Conservation (phyloP, 768 basidiomycete genomes). For the Clitopilus hobsonii region DNA sequence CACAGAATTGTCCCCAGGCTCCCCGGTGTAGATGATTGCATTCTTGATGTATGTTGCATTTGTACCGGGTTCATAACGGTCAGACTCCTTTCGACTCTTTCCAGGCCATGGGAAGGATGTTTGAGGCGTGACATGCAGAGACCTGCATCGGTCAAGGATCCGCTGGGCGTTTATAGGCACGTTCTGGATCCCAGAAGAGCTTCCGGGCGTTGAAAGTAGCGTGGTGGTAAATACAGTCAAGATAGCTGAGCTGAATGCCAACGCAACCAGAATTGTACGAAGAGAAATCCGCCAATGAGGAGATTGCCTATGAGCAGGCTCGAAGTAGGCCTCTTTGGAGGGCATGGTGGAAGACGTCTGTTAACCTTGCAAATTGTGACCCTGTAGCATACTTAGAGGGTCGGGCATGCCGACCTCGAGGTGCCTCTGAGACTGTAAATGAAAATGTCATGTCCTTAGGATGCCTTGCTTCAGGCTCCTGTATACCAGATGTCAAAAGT, state of each 20-base stretch:
- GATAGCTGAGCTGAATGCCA: neutral
- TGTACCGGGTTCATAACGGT: slow-evolving; percentile 64
- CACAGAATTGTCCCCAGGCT: slow-evolving; percentile 45
- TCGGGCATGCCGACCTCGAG: neutral
- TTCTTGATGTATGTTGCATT: slow-evolving; percentile 66
- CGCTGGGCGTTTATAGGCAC: slow-evolving; percentile 21
- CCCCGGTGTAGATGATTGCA: slow-evolving; percentile 63
- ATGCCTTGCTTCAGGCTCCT: neutral
- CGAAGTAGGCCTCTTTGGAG: neutral
- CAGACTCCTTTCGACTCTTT: slow-evolving; percentile 47
- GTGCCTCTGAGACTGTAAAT: neutral
- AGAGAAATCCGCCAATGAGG: neutral
- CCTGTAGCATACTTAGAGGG: neutral
- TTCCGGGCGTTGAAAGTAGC: neutral
- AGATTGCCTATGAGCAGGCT: neutral
- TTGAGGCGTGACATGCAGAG: slow-evolving; percentile 42
- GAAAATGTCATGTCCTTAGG: neutral
- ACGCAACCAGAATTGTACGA: neutral
- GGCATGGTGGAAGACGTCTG: neutral
- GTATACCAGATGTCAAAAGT: neutral
- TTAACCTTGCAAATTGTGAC: neutral
- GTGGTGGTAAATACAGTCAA: neutral
- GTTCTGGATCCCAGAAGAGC: slow-evolving; percentile 5
- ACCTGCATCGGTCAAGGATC: slow-evolving; percentile 46
- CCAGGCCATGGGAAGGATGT: slow-evolving; percentile 26